These are phyloP conservation scores for Globisporangium irregulare DNA, from an alignment of 352 stramenopile genomes.

Conservation along the genomic window DNA sequence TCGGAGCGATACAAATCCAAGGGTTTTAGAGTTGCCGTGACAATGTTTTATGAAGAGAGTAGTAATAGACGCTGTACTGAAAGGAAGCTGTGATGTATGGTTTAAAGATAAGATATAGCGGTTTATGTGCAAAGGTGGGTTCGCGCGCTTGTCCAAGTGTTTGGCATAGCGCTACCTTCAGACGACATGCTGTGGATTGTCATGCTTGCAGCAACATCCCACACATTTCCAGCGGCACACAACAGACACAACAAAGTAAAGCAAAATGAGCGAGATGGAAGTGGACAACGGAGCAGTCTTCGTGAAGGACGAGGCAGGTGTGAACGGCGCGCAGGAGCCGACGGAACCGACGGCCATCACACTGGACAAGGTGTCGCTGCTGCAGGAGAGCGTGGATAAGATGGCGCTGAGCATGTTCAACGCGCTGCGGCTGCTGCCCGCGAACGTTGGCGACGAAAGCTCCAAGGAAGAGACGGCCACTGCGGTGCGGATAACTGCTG, in stretches of 20 bases:
- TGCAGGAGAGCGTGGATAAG: conserved; percentile 85
- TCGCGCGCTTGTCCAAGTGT: background rate
- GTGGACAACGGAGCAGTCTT: conserved; percentile 8
- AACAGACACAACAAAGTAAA: background rate
- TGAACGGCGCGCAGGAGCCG: conserved; percentile 15
- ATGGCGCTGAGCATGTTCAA: conserved; percentile 90
- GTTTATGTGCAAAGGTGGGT: background rate
- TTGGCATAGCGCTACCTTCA: background rate
- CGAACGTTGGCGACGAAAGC: conserved; percentile 40
- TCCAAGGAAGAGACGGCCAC: conserved; percentile 55
- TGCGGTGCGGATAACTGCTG: conserved; percentile 27
- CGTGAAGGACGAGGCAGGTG: conserved; percentile 12
- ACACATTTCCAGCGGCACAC: background rate
- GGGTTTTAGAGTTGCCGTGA: background rate
- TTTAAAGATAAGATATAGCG: background rate
- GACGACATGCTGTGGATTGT: background rate
- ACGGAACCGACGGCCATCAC: conserved; percentile 18
- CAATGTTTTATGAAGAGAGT: background rate
- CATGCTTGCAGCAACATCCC: conserved; percentile 2
- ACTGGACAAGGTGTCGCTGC: conserved; percentile 77
- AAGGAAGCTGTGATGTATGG: background rate
- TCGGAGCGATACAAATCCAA: conserved; percentile 1
- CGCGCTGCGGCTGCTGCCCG: conserved; percentile 69
- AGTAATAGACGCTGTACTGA: background rate
- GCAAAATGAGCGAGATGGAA: conserved; percentile 15